Conservation (phyloP, 129 eudicot genomes). For the Pittosporum tobira region DNA sequence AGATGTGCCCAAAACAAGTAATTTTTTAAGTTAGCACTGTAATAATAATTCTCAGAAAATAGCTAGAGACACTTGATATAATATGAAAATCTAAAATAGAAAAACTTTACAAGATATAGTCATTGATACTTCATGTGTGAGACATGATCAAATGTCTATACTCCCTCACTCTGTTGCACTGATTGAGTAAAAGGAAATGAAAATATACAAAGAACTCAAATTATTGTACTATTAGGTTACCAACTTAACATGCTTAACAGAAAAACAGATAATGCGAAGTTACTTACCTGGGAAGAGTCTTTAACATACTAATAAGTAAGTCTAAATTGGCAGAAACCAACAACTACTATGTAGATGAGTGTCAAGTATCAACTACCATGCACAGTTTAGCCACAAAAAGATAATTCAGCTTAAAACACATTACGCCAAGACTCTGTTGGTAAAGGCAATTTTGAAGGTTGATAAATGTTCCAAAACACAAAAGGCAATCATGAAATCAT, state of each 20-base stretch:
- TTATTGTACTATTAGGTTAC: no score
- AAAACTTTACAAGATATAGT: no score
- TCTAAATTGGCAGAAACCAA: no score
- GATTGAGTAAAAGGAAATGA: neutral
- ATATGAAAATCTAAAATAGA: no score
- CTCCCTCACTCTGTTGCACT: neutral
- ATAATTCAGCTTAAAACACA: neutral
- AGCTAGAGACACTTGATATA: no score
- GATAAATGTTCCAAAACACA: neutral
- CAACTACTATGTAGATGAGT: no score
- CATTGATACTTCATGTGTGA: neutral
- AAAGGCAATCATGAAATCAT: neutral
- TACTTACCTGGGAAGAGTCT: no score
- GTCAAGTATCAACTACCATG: neutral
- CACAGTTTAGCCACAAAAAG: neutral
- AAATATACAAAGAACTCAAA: neutral
- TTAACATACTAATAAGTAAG: no score
- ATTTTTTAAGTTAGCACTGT: no score
- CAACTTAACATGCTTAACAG: no score
- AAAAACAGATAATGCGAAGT: no score
- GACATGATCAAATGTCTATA: neutral
- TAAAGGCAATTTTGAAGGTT: neutral
- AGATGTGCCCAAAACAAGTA: neutral
- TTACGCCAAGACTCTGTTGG: conserved; percentile 1
- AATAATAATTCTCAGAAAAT: no score